Evolutionary conservation across 805 yeast species (phyloP).

Genomic region (Saturnispora serradocipensis): DNA sequence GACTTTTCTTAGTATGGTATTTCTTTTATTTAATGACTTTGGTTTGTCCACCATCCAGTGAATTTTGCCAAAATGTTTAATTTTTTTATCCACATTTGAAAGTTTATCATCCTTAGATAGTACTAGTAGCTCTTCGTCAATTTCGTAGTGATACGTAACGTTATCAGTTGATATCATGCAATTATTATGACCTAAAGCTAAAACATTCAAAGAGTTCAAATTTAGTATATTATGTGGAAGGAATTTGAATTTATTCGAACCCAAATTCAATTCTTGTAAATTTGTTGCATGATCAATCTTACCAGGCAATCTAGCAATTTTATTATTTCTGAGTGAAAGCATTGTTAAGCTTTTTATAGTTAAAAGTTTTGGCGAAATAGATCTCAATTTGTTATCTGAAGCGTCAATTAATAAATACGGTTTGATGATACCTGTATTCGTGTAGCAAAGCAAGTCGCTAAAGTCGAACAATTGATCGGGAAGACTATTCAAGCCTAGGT

Average conservation of each 20-base stretch:
- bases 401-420: conserved; percentile 41
- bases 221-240: conserved; percentile 47
- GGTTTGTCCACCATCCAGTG: conserved; percentile 19
- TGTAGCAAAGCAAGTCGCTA: conserved; percentile 41
- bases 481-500: conserved; percentile 36
- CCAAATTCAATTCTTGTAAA: conserved; percentile 43
- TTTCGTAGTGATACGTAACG: conserved; percentile 9
- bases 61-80: conserved; percentile 21
- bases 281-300: conserved; percentile 33
- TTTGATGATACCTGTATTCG: conserved; percentile 23
- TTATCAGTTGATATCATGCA: conserved; percentile 25
- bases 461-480: conserved; percentile 55
- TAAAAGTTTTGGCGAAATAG: conserved; percentile 42
- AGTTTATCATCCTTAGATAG: not conserved
- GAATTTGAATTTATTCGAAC: conserved; percentile 40
- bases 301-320: conserved; percentile 38
- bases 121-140: conserved; percentile 23
- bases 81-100: conserved; percentile 9
- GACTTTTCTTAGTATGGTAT: conserved; percentile 17
- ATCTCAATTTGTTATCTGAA: conserved; percentile 38
- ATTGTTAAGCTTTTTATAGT: conserved; percentile 42
- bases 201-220: conserved; percentile 32
- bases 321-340: conserved; percentile 43
- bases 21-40: conserved; percentile 8
- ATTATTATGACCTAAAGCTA: conserved; percentile 48